Conservation (phyloP, 805 yeast genomes). For the Lipomyces japonicus region DNA sequence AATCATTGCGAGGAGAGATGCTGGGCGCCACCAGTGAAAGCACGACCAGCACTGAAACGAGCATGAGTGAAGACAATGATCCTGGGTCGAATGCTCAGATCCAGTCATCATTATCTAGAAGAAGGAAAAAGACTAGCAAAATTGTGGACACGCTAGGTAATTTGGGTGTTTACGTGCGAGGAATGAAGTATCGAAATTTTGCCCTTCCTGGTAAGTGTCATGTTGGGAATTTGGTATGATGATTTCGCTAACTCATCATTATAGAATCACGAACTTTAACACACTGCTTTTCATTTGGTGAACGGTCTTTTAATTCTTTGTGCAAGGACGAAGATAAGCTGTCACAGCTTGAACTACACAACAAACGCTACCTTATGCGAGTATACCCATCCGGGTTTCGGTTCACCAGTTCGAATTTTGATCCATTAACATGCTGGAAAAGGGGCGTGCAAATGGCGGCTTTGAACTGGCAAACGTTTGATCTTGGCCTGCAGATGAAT, state of each 20-base stretch:
- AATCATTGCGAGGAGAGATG: not conserved
- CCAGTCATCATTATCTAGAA: constrained; percentile 14
- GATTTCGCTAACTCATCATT: not conserved
- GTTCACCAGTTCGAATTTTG: constrained; percentile 73
- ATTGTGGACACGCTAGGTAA: constrained; percentile 46
- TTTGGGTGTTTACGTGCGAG: constrained; percentile 70
- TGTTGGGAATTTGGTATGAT: too few relatives aligned
- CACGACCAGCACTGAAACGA: constrained; percentile 30
- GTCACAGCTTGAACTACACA: constrained; percentile 67
- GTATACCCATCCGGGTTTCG: constrained; percentile 82
- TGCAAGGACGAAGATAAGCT: constrained; percentile 56
- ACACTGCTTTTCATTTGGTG: constrained; percentile 86
- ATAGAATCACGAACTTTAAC: constrained; percentile 67
- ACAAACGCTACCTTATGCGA: constrained; percentile 68
- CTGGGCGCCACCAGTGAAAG: constrained; percentile 33
- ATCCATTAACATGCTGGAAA: constrained; percentile 76
- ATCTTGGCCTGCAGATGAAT: constrained; percentile 82
- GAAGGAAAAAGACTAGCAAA: constrained; percentile 29
- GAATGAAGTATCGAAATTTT: constrained; percentile 73
- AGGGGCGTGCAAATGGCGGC: constrained; percentile 93
- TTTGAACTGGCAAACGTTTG: constrained; percentile 93
- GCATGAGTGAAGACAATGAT: constrained; percentile 38
- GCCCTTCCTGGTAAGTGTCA: constrained; percentile 52
- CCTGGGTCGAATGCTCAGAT: constrained; percentile 37
- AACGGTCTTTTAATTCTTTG: constrained; percentile 61